Evolutionary conservation across 352 stramenopile species (phyloP), one percentile per base, ranked within the genome.

Genomic region (Phytopythium boreale): DNA sequence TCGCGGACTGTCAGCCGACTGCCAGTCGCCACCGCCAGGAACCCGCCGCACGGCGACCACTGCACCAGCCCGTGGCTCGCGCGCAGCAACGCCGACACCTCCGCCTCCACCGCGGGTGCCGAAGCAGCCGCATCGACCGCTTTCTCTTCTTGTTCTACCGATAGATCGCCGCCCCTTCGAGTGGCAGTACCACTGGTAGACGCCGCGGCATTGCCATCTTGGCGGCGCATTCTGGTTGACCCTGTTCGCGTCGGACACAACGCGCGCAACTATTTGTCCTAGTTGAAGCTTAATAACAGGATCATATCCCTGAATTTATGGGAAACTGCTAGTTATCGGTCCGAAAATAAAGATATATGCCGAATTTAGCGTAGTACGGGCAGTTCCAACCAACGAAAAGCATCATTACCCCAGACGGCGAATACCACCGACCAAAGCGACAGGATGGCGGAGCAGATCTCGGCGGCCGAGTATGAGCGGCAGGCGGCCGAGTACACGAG

Each of bases 401-500:
- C 27, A 36, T n/a, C n/a, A n/a, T n/a, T n/a, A n/a, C n/a, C n/a
- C n/a, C n/a, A n/a, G n/a, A n/a, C n/a, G n/a, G n/a, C n/a, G n/a
- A n/a, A n/a, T n/a, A n/a, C n/a, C n/a, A n/a, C n/a, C n/a, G 27
- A 44, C n/a, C 27, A 26, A 58, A 17, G 4, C 3, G n/a, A 20
- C 27, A 37, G 27, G 24, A 62, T 64, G 57, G 68, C 64, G 61
- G 62, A 87, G 65, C 75, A 69, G 37, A 82, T 87, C 47, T 84
- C 78, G n/a, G 51, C 57, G 24, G 66, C 67, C 8, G 83, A 90
- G 59, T 92, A 77, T 68, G 79, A 85, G 53, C 80, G 73, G 15
- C 70, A 92, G 64, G 79, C 83, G 8, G 69, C 84, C n/a, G 83
- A 90, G 59, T 90, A 80, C 71, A 92, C 83, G 41, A 77, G 70